A percentile compares a stretch with the other conserved stretches of the same genome.
Evolutionary conservation across 2,329 filamentous ascomycete genomes (phyloP).

Genomic region (Fusarium sp.): DNA sequence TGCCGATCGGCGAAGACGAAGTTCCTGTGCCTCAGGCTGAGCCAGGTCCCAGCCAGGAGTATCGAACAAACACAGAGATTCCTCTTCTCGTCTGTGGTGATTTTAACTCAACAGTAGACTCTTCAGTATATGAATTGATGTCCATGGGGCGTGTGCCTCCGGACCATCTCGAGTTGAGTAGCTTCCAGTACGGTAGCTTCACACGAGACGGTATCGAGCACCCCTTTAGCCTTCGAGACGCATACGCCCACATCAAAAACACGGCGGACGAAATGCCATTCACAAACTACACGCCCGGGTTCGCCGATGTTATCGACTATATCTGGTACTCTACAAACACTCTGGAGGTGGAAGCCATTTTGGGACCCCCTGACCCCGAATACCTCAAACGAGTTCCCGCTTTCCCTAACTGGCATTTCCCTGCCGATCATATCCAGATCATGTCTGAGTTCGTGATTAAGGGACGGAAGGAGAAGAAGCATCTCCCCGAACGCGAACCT

Average conservation of each 20-base stretch:
- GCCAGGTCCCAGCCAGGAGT: conserved; percentile 86
- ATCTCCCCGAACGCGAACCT: conserved; percentile 71
- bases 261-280: conserved; percentile 88
- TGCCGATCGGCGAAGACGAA: conserved; percentile 61
- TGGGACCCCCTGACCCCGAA: conserved; percentile 87
- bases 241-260: conserved; percentile 85
- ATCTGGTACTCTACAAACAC: conserved; percentile 97
- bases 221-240: conserved; percentile 92
- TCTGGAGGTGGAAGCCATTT: conserved; percentile 83
- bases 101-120: conserved; percentile 91
- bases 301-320: conserved; percentile 93
- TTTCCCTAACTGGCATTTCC: conserved; percentile 95
- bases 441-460: conserved; percentile 93
- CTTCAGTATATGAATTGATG: conserved; percentile 91
- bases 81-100: conserved; percentile 93
- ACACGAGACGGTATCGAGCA: conserved; percentile 93
- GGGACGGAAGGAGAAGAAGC: conserved; percentile 84
- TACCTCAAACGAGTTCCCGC: conserved; percentile 90
- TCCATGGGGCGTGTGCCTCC: conserved; percentile 82
- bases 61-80: conserved; percentile 86
- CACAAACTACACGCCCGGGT: conserved; percentile 97
- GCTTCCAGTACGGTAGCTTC: conserved; percentile 91
- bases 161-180: conserved; percentile 83
- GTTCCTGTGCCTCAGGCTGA: conserved; percentile 67
- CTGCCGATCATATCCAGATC: conserved; percentile 90